These are phyloP conservation scores for Suillus clintonianus DNA, from an alignment of 768 basidiomycete genomes.

Conservation along the genomic window DNA sequence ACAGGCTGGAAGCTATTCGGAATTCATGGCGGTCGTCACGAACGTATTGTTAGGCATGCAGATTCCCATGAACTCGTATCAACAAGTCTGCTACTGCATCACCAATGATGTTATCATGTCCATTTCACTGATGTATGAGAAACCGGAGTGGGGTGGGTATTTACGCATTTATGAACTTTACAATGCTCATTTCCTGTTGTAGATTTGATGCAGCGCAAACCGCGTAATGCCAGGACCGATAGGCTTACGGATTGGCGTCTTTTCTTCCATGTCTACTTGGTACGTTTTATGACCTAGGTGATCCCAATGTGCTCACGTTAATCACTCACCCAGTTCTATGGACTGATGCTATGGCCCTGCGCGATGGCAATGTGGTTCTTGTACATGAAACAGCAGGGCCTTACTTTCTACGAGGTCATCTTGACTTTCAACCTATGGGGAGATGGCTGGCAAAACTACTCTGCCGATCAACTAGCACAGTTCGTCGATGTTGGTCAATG, in stretches of 20 bases:
- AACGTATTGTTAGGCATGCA: constrained; percentile 56
- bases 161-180: background rate
- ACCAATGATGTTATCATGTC: constrained; percentile 45
- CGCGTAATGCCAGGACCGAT: constrained; percentile 46
- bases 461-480: constrained; percentile 29
- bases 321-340: constrained; percentile 35
- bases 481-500: constrained; percentile 44
- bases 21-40: constrained; percentile 51
- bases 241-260: constrained; percentile 50
- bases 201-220: constrained; percentile 42
- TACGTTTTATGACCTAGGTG: constrained; percentile 25
- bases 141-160: constrained; percentile 39
- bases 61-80: constrained; percentile 47
- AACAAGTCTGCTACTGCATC: constrained; percentile 50
- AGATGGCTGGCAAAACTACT: constrained; percentile 37
- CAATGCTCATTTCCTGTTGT: background rate
- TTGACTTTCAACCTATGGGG: constrained; percentile 41
- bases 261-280: constrained; percentile 49
- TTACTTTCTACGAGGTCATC: constrained; percentile 36
- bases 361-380: constrained; percentile 44
- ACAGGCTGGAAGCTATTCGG: constrained; percentile 49
- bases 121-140: constrained; percentile 44
- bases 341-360: constrained; percentile 46
- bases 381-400: constrained; percentile 38
- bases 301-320: background rate